A percentile compares a stretch with the other conserved stretches of the same genome.
Conservation (phyloP, 345 rosid genomes). For the Populus simonii region DNA sequence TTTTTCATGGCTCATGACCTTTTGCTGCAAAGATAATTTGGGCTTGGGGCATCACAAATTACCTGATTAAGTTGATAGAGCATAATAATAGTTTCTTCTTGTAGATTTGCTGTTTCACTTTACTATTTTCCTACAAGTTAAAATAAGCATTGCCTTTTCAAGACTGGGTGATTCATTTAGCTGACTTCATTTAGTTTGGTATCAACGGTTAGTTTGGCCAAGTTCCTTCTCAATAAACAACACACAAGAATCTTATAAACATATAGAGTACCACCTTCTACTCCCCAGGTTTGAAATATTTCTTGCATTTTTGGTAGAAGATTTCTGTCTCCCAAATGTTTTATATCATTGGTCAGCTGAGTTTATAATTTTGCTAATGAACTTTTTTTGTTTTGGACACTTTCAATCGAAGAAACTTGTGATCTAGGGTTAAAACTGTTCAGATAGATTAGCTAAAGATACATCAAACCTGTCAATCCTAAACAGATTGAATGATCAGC, state of each 20-base stretch:
- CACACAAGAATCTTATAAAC: background rate
- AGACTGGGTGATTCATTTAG: background rate
- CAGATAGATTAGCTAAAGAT: background rate
- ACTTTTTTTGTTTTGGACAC: background rate
- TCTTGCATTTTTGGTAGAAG: background rate
- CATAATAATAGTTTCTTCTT: background rate
- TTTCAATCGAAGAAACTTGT: background rate
- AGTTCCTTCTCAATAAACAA: background rate
- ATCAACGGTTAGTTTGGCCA: background rate
- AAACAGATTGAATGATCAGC: background rate
- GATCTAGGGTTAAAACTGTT: background rate
- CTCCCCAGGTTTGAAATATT: background rate
- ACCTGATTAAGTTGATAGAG: background rate
- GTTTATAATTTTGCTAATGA: background rate
- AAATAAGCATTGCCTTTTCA: slow-evolving; percentile 5
- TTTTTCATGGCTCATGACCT: slow-evolving; percentile 2
- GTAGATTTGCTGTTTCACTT: background rate
- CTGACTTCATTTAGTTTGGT: background rate
- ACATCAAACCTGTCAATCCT: background rate
- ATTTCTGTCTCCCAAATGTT: background rate
- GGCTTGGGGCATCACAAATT: background rate
- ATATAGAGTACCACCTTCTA: background rate
- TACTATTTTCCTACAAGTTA: background rate
- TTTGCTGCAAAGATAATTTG: background rate
- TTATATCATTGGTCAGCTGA: background rate